These are phyloP conservation scores for Cicer cuneatum DNA, from an alignment of 306 rosid genomes.

Conservation along the genomic window DNA sequence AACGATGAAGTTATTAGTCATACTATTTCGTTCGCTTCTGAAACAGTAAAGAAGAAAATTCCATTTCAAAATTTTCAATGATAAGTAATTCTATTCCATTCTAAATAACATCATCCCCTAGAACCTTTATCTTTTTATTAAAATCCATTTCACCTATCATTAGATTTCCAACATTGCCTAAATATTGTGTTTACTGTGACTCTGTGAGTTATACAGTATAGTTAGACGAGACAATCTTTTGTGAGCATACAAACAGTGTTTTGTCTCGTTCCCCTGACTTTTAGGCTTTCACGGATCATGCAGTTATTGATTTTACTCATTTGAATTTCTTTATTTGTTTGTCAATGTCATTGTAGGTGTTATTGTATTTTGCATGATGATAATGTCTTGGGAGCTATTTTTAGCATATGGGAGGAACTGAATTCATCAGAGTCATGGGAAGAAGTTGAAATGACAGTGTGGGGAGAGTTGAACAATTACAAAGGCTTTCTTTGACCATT, in stretches of 20 bases:
- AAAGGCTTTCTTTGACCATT: slow-evolving; percentile 64
- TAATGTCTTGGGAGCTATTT: slow-evolving; percentile 84
- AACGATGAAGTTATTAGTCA: background rate
- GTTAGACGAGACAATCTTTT: slow-evolving; percentile 7
- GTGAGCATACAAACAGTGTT: slow-evolving; percentile 19
- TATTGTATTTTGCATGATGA: slow-evolving; percentile 89
- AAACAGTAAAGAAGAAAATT: background rate
- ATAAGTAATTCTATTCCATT: background rate
- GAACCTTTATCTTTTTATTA: background rate
- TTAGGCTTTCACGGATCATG: background rate
- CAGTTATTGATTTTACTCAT: slow-evolving; percentile 20
- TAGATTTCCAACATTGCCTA: background rate
- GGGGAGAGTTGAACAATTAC: slow-evolving; percentile 84
- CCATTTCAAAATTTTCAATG: background rate
- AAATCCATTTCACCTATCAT: slow-evolving; percentile 23
- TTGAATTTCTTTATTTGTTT: slow-evolving; percentile 41
- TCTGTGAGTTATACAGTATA: slow-evolving; percentile 18
- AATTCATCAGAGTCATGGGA: slow-evolving; percentile 85
- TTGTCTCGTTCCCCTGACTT: background rate
- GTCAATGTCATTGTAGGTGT: slow-evolving; percentile 55
- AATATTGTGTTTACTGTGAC: slow-evolving; percentile 13
- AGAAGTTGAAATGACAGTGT: slow-evolving; percentile 77
- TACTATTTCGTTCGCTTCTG: background rate
- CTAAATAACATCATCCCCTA: slow-evolving; percentile 6
- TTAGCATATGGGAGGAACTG: slow-evolving; percentile 75